These are phyloP conservation scores for Aristolochia contorta DNA, from an alignment of 164 flowering plant species.

Conservation along the genomic window DNA sequence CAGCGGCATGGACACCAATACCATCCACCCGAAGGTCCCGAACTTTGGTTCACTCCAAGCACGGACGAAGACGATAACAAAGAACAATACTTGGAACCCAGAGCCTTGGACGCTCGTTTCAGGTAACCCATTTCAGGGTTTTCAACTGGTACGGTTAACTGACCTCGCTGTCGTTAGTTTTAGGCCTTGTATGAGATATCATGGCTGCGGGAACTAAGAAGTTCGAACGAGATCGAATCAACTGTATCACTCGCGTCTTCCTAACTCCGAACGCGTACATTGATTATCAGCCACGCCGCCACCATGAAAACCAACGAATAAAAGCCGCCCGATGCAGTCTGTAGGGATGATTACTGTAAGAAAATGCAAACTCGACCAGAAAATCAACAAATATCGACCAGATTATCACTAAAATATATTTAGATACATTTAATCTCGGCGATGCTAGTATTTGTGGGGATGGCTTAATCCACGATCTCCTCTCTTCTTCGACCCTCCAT, in stretches of 20 bases:
- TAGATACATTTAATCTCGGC: too few species aligned
- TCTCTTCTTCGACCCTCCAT: too few species aligned
- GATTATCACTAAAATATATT: too few species aligned
- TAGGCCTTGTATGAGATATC: not conserved
- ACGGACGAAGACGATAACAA: constrained; percentile 9
- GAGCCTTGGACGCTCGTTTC: constrained; percentile 25
- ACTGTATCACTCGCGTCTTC: not conserved
- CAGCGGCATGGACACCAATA: not conserved
- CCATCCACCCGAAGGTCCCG: not conserved
- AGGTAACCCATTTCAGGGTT: constrained; percentile 28
- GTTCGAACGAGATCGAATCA: not conserved
- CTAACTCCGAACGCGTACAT: too few species aligned
- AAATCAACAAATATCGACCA: too few species aligned
- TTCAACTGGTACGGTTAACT: not conserved
- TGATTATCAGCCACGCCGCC: too few species aligned
- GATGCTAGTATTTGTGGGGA: too few species aligned
- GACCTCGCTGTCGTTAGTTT: not conserved
- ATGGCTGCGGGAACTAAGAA: not conserved
- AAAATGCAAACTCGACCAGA: too few species aligned
- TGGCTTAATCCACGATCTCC: too few species aligned
- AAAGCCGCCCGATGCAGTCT: too few species aligned
- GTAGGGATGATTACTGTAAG: too few species aligned
- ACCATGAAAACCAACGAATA: too few species aligned
- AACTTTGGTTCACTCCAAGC: constrained; percentile 1
- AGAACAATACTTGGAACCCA: constrained; percentile 12